Conservation (phyloP, 768 basidiomycete genomes). For the Stropharia rugosoannulata region DNA sequence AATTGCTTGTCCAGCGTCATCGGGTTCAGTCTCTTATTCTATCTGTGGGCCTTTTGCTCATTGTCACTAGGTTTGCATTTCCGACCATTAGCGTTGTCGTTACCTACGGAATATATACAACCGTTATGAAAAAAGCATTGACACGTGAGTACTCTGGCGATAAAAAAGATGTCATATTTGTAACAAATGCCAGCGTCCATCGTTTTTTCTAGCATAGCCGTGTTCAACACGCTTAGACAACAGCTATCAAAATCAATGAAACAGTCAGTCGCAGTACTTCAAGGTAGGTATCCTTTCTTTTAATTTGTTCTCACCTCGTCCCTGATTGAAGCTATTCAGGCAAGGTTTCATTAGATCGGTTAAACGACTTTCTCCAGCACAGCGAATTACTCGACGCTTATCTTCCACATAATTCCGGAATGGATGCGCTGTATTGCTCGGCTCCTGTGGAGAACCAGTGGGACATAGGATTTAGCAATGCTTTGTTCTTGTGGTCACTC, state of each 20-base stretch:
- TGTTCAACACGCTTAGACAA: constrained; percentile 60
- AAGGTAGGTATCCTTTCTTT: not conserved
- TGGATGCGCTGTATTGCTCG: not conserved
- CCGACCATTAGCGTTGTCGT: constrained; percentile 67
- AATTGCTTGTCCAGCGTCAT: constrained; percentile 1
- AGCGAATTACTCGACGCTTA: constrained; percentile 49
- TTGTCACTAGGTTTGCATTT: not conserved
- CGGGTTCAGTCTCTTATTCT: not conserved
- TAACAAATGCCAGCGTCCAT: constrained; percentile 40
- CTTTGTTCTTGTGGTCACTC: constrained; percentile 25
- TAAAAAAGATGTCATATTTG: not conserved
- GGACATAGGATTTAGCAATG: constrained; percentile 9
- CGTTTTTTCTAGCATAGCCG: constrained; percentile 53
- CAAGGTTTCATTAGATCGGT: constrained; percentile 65
- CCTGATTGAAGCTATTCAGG: constrained; percentile 2
- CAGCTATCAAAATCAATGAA: constrained; percentile 41
- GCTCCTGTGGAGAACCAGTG: not conserved
- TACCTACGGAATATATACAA: constrained; percentile 58
- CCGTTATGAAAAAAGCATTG: constrained; percentile 41
- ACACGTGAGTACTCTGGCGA: constrained; percentile 18
- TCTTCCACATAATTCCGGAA: not conserved
- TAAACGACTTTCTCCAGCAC: constrained; percentile 40
- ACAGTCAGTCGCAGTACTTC: constrained; percentile 29
- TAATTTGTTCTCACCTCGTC: not conserved
- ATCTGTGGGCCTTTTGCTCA: not conserved